Conservation (phyloP, 768 basidiomycete species). For the Leucocoprinus sp. region DNA sequence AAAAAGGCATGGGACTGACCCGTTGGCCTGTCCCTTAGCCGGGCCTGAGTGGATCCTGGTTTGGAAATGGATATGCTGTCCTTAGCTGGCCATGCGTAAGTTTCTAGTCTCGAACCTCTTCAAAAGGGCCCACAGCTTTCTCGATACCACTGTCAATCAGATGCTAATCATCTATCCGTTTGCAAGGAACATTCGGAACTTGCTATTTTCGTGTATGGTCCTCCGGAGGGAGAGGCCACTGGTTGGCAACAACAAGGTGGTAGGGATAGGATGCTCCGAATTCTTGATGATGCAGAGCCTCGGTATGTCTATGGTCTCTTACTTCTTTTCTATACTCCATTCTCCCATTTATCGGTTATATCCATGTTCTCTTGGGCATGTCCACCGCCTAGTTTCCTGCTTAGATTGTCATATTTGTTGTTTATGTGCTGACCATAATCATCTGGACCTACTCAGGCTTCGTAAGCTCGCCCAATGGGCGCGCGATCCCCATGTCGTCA, state of each 20-base stretch:
- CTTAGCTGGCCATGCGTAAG: slow-evolving; percentile 27
- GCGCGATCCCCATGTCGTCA: slow-evolving; percentile 9
- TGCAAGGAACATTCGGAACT: slow-evolving; percentile 28
- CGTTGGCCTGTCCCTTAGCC: no score
- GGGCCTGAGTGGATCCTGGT: slow-evolving; percentile 19
- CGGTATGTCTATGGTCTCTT: not conserved
- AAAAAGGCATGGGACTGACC: not conserved
- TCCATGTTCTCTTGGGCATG: not conserved
- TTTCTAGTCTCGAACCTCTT: no score
- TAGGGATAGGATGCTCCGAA: not conserved
- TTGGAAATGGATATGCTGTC: slow-evolving; percentile 23
- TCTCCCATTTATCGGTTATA: no score
- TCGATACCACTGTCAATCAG: slow-evolving; percentile 24
- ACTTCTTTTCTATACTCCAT: not conserved
- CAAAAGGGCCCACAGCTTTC: slow-evolving; percentile 17
- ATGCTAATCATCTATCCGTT: slow-evolving; percentile 22
- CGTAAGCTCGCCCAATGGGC: slow-evolving; percentile 7
- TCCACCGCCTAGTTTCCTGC: not conserved
- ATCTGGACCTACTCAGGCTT: slow-evolving; percentile 1
- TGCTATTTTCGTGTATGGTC: slow-evolving; percentile 6
- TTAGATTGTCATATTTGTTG: not conserved
- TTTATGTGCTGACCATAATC: not conserved
- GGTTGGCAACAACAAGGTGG: slow-evolving; percentile 1
- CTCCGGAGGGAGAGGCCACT: not conserved
- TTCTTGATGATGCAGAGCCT: slow-evolving; percentile 5